Conservation (phyloP, 257 asterid species). For the Penstemon davidsonii region DNA sequence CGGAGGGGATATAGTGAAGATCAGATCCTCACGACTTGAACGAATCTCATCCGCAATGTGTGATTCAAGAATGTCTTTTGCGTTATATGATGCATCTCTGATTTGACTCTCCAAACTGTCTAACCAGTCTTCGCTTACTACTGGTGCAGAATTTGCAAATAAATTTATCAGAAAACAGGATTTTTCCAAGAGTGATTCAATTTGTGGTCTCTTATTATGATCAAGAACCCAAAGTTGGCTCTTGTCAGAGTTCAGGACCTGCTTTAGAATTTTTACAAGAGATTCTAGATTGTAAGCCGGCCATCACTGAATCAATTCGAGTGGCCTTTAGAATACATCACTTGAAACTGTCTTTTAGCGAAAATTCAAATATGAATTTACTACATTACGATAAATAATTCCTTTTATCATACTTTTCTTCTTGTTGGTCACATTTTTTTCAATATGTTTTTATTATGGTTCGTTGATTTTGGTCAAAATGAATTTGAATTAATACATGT, state of each 20-base stretch:
- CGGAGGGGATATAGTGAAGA: not conserved
- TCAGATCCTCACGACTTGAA: not conserved
- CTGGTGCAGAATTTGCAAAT: not conserved
- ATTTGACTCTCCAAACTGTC: not conserved
- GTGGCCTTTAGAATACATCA: too few relatives aligned
- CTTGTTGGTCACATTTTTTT: too few relatives aligned
- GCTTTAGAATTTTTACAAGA: not conserved
- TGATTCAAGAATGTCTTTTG: not conserved
- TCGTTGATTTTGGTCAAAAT: too few relatives aligned
- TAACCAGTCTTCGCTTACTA: too few relatives aligned
- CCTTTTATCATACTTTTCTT: too few relatives aligned
- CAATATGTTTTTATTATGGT: too few relatives aligned
- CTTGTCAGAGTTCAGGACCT: not conserved
- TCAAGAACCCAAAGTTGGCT: not conserved
- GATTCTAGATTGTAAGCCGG: slow-evolving; percentile 8
- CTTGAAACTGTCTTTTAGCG: too few relatives aligned
- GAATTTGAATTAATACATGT: too few relatives aligned
- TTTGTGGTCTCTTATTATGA: not conserved
- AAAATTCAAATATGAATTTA: too few relatives aligned
- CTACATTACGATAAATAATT: too few relatives aligned
- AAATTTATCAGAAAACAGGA: not conserved
- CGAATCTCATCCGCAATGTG: not conserved
- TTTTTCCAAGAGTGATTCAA: not conserved
- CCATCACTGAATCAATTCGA: not conserved
- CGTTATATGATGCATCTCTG: not conserved